Percentiles rank a stretch among this genome's conserved stretches.
Conservation (phyloP, 257 asterid species). For the Petunia axillaris region DNA sequence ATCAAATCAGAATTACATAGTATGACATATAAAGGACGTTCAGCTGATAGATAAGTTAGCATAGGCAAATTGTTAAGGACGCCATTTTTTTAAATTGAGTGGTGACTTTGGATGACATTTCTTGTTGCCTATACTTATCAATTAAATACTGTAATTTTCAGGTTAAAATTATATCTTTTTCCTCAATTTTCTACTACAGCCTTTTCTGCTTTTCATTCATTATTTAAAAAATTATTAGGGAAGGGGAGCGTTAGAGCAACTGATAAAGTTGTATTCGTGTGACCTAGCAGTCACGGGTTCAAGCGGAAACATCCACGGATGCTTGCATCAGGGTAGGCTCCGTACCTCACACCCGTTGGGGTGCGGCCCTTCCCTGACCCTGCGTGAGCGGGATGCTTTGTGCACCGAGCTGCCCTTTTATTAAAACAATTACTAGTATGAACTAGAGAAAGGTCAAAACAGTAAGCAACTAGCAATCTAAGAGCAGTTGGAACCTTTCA, state of each 20-base stretch:
- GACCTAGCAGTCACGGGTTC: no score
- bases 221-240: not conserved
- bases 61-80: no score
- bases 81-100: no score
- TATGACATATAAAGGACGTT: not conserved
- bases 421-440: not conserved
- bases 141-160: no score
- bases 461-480: not conserved
- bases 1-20: not conserved
- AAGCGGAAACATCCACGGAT: no score
- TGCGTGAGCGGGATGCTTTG: no score
- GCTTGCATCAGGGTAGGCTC: no score
- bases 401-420: no score
- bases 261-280: no score
- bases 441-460: constrained; percentile 18
- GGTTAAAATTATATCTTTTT: not conserved
- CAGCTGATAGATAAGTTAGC: not conserved
- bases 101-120: not conserved
- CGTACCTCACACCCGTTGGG: no score
- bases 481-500: not conserved
- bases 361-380: no score
- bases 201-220: not conserved
- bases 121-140: not conserved
- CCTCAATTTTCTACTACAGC: not conserved
- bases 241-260: no score